Base-by-base conservation (phyloP, 2,329 filamentous ascomycete species). In the Arthrobotrys iridis region DNA sequence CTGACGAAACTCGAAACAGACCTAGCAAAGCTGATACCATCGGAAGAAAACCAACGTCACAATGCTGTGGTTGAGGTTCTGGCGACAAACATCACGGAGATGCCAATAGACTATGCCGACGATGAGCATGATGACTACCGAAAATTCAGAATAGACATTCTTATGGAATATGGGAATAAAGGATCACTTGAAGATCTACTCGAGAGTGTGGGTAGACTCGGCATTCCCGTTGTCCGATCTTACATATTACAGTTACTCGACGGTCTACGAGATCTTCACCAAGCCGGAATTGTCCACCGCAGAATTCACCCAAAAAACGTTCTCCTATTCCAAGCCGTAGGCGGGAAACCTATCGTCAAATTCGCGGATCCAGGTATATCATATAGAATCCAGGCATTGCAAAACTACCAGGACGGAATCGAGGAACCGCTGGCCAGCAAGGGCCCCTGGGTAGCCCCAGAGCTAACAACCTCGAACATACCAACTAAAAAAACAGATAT, bases 191-290 rank as follows among this genome's bases (percentile, higher is more conserved):
- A 90, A 26, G 93, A 97, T 79, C 85, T 96, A 18, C 85, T 99
- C 28, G 90, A 94, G 67, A 87, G 94, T 74, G 88, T 93, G 43
- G 92, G 91, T 3, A 87, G 87, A 28, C 84, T 97, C 58, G 88
- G 90, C 43, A 87, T 91, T 59, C 87, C 88, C 77, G 93, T 90
- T 80, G 89, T 93, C 46, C 90, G 93, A 62, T 89, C 92, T 22
- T 98, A 93, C 90, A 95, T 93, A n/a, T 89, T 93, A 72, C 93
- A 97, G 79, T 85, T 99, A 15, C 87, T 99, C 24, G 93, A 97
- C 83, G 95, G 90, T 0, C 84, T 99, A 26, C 91, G 93, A 71
- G 96, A 91, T 81, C 88, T 96, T 60, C 94, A 98, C 82, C 90
- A 90, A 77, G 90, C 91, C 80, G 93, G 93, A 18, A 86, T 97